These are phyloP conservation scores for Capniomyces stellatus DNA, from an alignment of 371 early-diverging fungal genomes.

Conservation along the genomic window DNA sequence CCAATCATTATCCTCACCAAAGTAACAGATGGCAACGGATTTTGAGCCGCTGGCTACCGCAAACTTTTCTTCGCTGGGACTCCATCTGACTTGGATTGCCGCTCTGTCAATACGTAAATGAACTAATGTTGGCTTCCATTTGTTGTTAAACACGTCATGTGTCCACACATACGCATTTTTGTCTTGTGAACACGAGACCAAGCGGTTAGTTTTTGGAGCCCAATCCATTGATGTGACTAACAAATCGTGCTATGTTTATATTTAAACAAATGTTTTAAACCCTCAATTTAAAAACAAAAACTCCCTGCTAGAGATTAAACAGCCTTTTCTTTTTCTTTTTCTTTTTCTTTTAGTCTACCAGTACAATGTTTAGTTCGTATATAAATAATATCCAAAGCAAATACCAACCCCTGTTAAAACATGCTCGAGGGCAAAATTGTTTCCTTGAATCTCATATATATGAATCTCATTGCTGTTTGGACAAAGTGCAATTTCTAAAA, in stretches of 20 bases:
- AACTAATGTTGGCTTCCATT: slow-evolving; percentile 89
- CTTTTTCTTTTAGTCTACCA: neutral
- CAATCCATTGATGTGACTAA: slow-evolving; percentile 90
- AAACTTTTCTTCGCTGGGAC: slow-evolving; percentile 93
- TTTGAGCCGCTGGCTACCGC: slow-evolving; percentile 89
- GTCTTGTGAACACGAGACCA: slow-evolving; percentile 95
- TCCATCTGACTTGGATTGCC: slow-evolving; percentile 89
- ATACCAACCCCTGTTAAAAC: slow-evolving; percentile 39
- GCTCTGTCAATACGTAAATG: slow-evolving; percentile 89
- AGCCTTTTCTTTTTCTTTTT: too few relatives aligned
- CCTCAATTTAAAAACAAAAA: neutral
- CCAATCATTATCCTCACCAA: slow-evolving; percentile 91
- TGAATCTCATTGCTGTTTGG: slow-evolving; percentile 77
- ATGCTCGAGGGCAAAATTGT: slow-evolving; percentile 41
- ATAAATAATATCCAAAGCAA: neutral
- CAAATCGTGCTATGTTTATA: slow-evolving; percentile 63
- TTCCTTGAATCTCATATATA: slow-evolving; percentile 44
- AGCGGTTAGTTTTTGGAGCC: slow-evolving; percentile 86
- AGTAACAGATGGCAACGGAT: slow-evolving; percentile 83
- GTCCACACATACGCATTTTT: slow-evolving; percentile 97
- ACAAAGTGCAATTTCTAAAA: slow-evolving; percentile 72
- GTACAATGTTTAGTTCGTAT: neutral
- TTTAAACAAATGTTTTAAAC: neutral
- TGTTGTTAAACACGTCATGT: slow-evolving; percentile 31
- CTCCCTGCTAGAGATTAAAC: neutral